phyloP scores from a whole-genome alignment of 257 asterid species.

The Salvia miltiorrhiza region DNA sequence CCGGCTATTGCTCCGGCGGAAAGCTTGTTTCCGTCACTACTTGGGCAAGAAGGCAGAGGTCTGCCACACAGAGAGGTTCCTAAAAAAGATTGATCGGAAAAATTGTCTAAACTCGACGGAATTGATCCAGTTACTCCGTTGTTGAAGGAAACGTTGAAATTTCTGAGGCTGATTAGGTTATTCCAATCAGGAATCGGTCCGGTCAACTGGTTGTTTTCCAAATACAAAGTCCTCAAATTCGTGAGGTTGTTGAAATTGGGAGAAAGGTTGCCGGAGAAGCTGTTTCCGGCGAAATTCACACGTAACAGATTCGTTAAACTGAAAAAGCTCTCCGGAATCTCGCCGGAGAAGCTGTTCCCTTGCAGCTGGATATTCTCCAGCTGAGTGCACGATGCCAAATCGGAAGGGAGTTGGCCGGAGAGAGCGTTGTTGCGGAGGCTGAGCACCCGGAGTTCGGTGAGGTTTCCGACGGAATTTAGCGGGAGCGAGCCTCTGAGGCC shows the following conservation, averaged over 20 bases:
- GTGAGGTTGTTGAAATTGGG: constrained; percentile 29
- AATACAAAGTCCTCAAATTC: constrained; percentile 31
- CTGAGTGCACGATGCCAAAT: constrained; percentile 42
- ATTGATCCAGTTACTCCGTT: constrained; percentile 38
- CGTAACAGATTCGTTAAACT: constrained; percentile 36
- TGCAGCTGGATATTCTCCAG: constrained; percentile 36
- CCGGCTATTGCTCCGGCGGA: constrained; percentile 61
- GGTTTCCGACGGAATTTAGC: constrained; percentile 35
- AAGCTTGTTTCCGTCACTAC: constrained; percentile 17
- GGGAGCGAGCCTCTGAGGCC: constrained; percentile 49
- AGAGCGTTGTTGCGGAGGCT: constrained; percentile 60
- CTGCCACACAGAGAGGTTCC: constrained; percentile 51
- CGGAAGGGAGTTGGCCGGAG: constrained; percentile 51
- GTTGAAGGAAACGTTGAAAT: constrained; percentile 59
- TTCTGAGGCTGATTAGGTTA: constrained; percentile 17
- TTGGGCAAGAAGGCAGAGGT: constrained; percentile 39
- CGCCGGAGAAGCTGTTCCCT: constrained; percentile 54
- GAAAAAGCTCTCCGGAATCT: constrained; percentile 40
- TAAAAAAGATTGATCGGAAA: constrained; percentile 34
- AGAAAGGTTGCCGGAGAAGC: constrained; percentile 38
- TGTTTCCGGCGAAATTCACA: constrained; percentile 38
- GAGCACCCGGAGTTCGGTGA: constrained; percentile 44
- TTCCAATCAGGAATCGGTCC: constrained; percentile 44
- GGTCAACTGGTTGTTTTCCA: constrained; percentile 51
- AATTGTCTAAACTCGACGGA: constrained; percentile 34